Evolutionary conservation across 768 basidiomycete species (phyloP), one percentile per base, ranked within the genome.

Genomic region (Termitomyces sp.): DNA sequence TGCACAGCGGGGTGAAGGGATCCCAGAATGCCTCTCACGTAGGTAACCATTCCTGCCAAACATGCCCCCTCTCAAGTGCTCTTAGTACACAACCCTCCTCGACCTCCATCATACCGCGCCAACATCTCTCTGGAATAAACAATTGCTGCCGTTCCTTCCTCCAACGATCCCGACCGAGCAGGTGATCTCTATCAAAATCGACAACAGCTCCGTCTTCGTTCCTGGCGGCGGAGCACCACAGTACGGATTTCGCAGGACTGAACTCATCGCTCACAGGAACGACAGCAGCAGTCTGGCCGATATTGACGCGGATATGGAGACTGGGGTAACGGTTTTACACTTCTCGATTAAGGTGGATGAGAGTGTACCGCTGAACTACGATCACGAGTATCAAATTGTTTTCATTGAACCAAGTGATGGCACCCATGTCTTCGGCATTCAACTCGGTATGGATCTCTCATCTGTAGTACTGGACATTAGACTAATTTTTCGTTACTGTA

Each of bases 331-430:
- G 16, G 61, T 66, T 22, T 70, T 68, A 55, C 69, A 68, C 57
- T 68, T 83, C 57, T 81, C 79, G 0, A 74, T 85, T 61, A 69
- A 73, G 52, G 59, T 68, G 48, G 78, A 84, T 62, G 64, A 74
- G 16, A 50, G 50, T n/a, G 68, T 67, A 24, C 80, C 80, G 13
- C 68, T 88, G 65, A 85, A 86, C 66, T 78, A 77, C 63, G 76
- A 64, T 9, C 85, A 87, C 59, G 86, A 88, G 66, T 86, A 88
- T 66, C 86, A 88, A 65, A 75, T 83, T 54, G 82, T 88, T 15
- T 87, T 82, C 69, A 84, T 87, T 59, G 86, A 88, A 71, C 82
- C 84, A 1, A 76, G 68, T 56, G 87, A 88, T 65, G 84, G 84
- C 7, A 76, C 80, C 3, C 85, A 85, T 71, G 76, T 87, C 22